phyloP scores from a whole-genome alignment of 768 basidiomycete species.

The Leccinum subgranulosum region DNA sequence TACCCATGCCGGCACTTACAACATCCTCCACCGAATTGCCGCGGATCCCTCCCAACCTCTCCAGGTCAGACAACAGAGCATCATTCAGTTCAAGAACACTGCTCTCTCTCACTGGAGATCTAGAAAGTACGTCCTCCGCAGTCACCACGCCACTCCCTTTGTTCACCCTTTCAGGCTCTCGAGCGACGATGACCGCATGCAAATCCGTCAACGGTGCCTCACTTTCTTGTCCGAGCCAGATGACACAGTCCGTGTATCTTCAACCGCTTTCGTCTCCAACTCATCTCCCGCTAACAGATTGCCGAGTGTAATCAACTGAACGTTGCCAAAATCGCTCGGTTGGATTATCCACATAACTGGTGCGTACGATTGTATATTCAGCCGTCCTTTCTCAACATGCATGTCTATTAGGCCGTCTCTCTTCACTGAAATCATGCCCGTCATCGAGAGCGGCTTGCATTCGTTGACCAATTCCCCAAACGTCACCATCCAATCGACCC shows the following conservation, averaged over 20 bases:
- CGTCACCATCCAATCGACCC: conserved; percentile 41
- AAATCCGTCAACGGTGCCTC: conserved; percentile 65
- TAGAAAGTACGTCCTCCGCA: conserved; percentile 51
- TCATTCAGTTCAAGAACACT: conserved; percentile 87
- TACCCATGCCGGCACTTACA: conserved; percentile 61
- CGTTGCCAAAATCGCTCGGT: conserved; percentile 71
- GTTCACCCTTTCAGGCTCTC: conserved; percentile 48
- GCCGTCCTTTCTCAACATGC: not conserved
- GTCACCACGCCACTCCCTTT: conserved; percentile 6
- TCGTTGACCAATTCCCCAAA: conserved; percentile 43
- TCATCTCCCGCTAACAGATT: conserved; percentile 41
- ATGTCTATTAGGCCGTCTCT: conserved; percentile 20
- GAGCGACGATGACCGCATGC: conserved; percentile 59
- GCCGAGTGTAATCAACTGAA: conserved; percentile 74
- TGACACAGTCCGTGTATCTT: conserved; percentile 54
- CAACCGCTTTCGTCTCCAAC: not conserved
- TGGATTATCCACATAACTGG: conserved; percentile 77
- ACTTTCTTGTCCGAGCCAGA: conserved; percentile 74
- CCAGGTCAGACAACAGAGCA: conserved; percentile 71
- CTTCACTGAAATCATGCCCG: conserved; percentile 42
- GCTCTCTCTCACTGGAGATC: conserved; percentile 74
- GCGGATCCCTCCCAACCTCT: conserved; percentile 57
- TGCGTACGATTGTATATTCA: conserved; percentile 28
- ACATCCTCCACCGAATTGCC: conserved; percentile 72
- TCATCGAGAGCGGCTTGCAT: conserved; percentile 53